Conservation (phyloP, 805 yeast species). For the Zygotorulaspora chibaensis region DNA sequence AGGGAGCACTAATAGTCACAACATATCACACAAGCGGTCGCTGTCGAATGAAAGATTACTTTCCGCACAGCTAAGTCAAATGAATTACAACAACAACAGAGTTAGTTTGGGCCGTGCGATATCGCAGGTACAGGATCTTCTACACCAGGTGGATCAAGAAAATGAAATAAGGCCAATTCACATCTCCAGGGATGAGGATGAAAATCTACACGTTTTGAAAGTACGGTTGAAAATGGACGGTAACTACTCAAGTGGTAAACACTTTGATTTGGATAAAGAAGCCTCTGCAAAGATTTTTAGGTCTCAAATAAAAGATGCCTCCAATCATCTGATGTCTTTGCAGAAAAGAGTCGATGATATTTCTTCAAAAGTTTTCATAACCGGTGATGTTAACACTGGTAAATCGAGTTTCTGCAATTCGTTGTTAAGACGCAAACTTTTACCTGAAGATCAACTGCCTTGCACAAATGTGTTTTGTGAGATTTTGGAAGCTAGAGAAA, state of each 20-base stretch:
- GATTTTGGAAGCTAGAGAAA: constrained; percentile 77
- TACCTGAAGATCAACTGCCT: constrained; percentile 98
- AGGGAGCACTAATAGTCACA: not conserved
- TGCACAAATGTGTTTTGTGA: constrained; percentile 96
- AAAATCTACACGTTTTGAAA: constrained; percentile 21
- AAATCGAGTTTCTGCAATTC: constrained; percentile 95
- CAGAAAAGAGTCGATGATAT: constrained; percentile 86
- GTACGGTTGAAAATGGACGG: constrained; percentile 29
- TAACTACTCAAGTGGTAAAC: constrained; percentile 29
- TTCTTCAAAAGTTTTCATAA: constrained; percentile 87
- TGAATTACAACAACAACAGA: constrained; percentile 71
- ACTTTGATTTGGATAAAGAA: constrained; percentile 57
- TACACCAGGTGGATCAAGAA: constrained; percentile 50
- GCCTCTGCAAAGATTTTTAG: constrained; percentile 68
- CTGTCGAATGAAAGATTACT: constrained; percentile 23
- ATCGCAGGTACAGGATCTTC: constrained; percentile 46
- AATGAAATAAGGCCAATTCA: constrained; percentile 58
- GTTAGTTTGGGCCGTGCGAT: constrained; percentile 60
- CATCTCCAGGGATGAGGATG: constrained; percentile 45
- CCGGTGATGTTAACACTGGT: constrained; percentile 96
- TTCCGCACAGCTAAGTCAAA: constrained; percentile 53
- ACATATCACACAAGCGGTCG: constrained; percentile 9
- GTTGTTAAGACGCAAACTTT: constrained; percentile 62
- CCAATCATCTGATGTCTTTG: constrained; percentile 64
- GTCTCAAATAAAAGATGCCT: constrained; percentile 59